Evolutionary conservation across 148 eudicot species (phyloP).

Genomic region (Suaeda aralocaspica): DNA sequence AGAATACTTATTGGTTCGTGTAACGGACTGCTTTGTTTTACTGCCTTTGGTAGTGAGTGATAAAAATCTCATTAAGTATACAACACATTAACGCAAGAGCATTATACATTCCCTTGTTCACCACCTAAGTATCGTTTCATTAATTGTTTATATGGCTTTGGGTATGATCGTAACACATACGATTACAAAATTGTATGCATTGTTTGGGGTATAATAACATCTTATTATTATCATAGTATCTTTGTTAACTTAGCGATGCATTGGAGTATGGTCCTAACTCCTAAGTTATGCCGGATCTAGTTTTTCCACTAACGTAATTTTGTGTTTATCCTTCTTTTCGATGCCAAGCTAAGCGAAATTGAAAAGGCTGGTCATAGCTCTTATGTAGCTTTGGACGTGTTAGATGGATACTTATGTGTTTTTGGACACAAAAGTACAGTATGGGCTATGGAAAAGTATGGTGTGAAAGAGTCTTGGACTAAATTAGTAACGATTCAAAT

Average conservation of each 20-base stretch:
- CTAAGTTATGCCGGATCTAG: neutral
- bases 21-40: conserved; percentile 6
- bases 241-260: neutral
- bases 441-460: conserved; percentile 8
- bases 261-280: neutral
- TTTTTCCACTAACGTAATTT: neutral
- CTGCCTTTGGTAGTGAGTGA: neutral
- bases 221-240: neutral
- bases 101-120: neutral
- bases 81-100: neutral
- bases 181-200: neutral
- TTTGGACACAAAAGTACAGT: neutral
- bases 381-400: neutral
- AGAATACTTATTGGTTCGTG: conserved; percentile 2
- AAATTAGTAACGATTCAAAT: neutral
- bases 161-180: conserved; percentile 2
- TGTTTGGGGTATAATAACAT: neutral
- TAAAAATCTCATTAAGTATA: neutral
- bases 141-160: conserved; percentile 5
- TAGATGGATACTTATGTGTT: neutral
- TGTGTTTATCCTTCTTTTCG: conserved; percentile 1
- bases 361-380: too few relatives aligned
- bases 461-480: conserved; percentile 2
- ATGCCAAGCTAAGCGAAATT: too few relatives aligned
- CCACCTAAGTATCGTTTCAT: too few relatives aligned